Evolutionary conservation across 2,329 filamentous ascomycete genomes (phyloP).

Genomic region (Chaetomiaceae sp.): DNA sequence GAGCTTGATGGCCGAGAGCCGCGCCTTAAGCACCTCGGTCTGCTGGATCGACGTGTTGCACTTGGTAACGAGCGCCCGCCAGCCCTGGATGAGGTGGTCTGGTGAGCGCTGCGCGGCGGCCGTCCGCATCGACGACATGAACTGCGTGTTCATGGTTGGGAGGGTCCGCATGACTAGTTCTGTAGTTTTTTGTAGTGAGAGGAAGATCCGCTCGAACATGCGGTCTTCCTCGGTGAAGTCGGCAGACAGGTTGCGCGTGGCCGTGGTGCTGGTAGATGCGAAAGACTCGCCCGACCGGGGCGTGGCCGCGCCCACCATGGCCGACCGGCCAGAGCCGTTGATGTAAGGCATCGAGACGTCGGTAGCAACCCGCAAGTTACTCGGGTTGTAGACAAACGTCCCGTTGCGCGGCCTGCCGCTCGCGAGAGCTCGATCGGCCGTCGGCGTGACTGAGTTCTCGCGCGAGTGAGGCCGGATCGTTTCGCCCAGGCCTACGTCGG

Average conservation of each 20-base stretch:
- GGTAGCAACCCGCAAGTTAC: conserved; percentile 53
- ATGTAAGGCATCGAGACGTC: conserved; percentile 47
- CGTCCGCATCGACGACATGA: conserved; percentile 57
- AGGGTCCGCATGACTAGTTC: conserved; percentile 68
- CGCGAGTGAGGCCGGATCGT: conserved; percentile 48
- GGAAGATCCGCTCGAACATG: conserved; percentile 76
- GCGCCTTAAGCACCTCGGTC: conserved; percentile 65
- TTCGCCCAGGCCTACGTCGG: conserved; percentile 37
- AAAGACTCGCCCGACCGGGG: conserved; percentile 82
- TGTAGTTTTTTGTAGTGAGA: conserved; percentile 68
- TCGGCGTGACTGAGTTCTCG: conserved; percentile 51
- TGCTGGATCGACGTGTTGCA: conserved; percentile 67
- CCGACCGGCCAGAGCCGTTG: conserved; percentile 47
- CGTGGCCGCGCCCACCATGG: conserved; percentile 56
- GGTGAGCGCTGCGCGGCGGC: conserved; percentile 57
- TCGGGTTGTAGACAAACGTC: conserved; percentile 43
- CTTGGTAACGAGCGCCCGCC: conserved; percentile 66
- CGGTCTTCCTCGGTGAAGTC: conserved; percentile 73
- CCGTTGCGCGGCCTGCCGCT: conserved; percentile 36
- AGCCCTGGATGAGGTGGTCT: conserved; percentile 58
- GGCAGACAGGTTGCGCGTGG: conserved; percentile 47
- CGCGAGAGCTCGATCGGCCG: conserved; percentile 42
- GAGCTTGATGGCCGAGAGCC: conserved; percentile 74
- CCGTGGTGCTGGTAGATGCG: conserved; percentile 47
- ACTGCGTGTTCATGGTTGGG: conserved; percentile 63